phyloP scores from a whole-genome alignment of 306 rosid species.

The apple (Malus domestica) region DNA sequence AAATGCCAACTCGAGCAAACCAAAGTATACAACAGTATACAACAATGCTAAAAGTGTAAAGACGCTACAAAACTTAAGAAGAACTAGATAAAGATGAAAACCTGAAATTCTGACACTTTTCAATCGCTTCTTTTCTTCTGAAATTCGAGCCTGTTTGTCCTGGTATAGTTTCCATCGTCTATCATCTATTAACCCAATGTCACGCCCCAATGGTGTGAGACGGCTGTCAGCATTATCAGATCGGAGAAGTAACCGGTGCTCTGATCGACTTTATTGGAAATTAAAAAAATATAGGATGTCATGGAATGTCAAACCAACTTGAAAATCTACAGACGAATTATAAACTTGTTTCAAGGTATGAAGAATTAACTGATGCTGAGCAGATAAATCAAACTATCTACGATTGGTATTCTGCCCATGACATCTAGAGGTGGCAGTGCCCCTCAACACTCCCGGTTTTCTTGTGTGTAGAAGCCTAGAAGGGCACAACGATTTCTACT shows the following conservation, averaged over 20 bases:
- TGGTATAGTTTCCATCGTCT: constrained; percentile 87
- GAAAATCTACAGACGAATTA: neutral
- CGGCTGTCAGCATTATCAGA: constrained; percentile 98
- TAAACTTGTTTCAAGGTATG: neutral
- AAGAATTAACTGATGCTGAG: neutral
- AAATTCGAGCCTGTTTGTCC: constrained; percentile 77
- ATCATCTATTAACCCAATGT: constrained; percentile 88
- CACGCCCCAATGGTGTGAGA: constrained; percentile 84
- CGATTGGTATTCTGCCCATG: neutral
- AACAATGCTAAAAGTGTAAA: neutral
- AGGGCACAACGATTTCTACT: neutral
- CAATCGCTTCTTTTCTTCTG: constrained; percentile 83
- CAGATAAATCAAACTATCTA: neutral
- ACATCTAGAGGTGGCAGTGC: neutral
- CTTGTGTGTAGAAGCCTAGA: neutral
- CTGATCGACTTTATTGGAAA: constrained; percentile 72
- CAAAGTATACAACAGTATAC: neutral
- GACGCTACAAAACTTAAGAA: neutral
- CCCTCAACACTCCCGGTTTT: neutral
- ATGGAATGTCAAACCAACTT: neutral
- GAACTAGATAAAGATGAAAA: constrained; percentile 11
- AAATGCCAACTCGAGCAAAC: neutral
- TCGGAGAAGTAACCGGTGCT: constrained; percentile 90
- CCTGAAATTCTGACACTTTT: constrained; percentile 78
- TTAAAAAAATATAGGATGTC: neutral